Conservation (phyloP, 108 stramenopile species). For the Fragilariopsis cylindrus region DNA sequence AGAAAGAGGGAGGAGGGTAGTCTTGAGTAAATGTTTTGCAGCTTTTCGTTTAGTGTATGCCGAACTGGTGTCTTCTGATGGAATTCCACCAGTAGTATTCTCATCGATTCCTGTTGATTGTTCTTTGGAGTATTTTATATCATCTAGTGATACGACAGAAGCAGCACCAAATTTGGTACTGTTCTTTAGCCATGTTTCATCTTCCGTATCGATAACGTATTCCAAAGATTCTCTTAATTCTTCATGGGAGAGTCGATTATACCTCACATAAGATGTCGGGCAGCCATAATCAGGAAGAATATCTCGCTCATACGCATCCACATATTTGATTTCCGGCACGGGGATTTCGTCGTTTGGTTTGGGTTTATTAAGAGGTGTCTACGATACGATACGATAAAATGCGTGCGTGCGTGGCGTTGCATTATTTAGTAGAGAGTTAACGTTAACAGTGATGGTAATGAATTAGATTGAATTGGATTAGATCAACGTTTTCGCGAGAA, state of each 20-base stretch:
- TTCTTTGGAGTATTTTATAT: conserved; percentile 3
- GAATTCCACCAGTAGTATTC: background rate
- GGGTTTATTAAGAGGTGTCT: conserved; percentile 17
- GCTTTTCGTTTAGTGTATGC: conserved; percentile 28
- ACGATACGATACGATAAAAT: background rate
- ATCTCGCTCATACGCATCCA: conserved; percentile 60
- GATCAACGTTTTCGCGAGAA: too few relatives aligned
- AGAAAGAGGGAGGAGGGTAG: conserved; percentile 47
- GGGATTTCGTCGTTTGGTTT: conserved; percentile 78
- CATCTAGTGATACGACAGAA: background rate
- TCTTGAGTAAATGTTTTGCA: conserved; percentile 21
- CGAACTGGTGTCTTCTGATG: conserved; percentile 9
- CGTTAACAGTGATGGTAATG: too few relatives aligned
- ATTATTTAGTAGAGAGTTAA: too few relatives aligned
- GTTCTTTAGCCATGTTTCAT: conserved; percentile 71
- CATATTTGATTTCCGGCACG: conserved; percentile 65
- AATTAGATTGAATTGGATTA: too few relatives aligned
- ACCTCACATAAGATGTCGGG: conserved; percentile 69
- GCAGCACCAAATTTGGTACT: conserved; percentile 69
- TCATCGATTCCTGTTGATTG: background rate
- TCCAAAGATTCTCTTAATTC: conserved; percentile 55
- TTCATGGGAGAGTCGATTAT: conserved; percentile 46
- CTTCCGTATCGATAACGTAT: conserved; percentile 77
- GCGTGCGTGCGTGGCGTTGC: too few relatives aligned
- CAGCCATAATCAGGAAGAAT: conserved; percentile 59